Base-by-base conservation (phyloP, 768 basidiomycete genomes). In the Boletus reticuloceps region DNA sequence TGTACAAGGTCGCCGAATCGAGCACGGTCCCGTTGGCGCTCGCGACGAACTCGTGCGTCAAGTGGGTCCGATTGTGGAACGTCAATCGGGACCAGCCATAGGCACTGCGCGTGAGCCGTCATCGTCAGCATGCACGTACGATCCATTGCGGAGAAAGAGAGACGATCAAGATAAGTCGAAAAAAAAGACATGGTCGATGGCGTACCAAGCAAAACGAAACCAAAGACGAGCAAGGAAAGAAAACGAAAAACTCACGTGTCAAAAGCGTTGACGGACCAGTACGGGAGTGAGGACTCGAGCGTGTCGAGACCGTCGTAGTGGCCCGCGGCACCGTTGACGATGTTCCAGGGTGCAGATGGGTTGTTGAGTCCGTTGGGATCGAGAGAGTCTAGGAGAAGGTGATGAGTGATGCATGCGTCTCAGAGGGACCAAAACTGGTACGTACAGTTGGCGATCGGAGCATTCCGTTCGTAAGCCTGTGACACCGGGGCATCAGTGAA, bases 81-180 rank as follows among this genome's bases (percentile, higher is more conserved):
- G 61, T 69, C 39, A 69, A 42, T 25, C 65, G 59, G 19, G 67
- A 68, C 67, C 67, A 68, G 34, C 67, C 67, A 19, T 68, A 69
- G 3, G 63, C 16, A 12, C 67, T 55, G 29, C 41, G 29, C n/a
- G 9, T n/a, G 27, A 25, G 31, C 2, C 20, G 38, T 37, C 20
- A 1, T n/a, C 22, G 22, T 60, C 37, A 60, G 42, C 17, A 8
- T 7, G 17, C 11, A 36, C 9, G 27, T 20, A 29, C 27, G 12
- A 4, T n/a, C 17, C 12, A 13, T 6, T 17, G n/a, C 17, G 10
- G 8, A 17, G 16, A 16, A 44, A 32, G 44, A 47, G 8, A 19
- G 34, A 14, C 12, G 38, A 14, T 39, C n/a, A 39, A 17, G 14
- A 7, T 9, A 10, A n/a, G 38, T 37, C 13, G 36, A 37, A 37